Percentiles rank a stretch among this genome's conserved stretches.
Conservation (phyloP, 108 stramenopile species). For the Cylindrotheca closterium region DNA sequence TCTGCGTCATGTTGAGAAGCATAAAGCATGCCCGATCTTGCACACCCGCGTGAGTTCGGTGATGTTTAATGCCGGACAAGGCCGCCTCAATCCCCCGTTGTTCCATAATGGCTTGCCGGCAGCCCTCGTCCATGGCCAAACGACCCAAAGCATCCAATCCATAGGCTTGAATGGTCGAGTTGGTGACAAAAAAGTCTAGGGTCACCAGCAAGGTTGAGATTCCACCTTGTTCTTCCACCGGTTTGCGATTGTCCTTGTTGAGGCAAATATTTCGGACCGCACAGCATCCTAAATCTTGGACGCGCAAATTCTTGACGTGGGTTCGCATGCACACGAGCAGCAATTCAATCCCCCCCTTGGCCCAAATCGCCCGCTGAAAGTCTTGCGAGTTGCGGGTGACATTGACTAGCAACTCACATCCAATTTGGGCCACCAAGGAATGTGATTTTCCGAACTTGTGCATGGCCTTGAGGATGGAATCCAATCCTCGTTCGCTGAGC, state of each 20-base stretch:
- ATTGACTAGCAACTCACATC: slow-evolving; percentile 13
- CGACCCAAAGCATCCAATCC: slow-evolving; percentile 22
- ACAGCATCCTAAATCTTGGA: slow-evolving; percentile 18
- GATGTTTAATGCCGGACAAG: slow-evolving; percentile 18
- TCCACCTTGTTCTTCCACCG: slow-evolving; percentile 16
- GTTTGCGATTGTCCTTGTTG: slow-evolving; percentile 13
- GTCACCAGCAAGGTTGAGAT: slow-evolving; percentile 8
- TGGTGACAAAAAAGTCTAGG: slow-evolving; percentile 11
- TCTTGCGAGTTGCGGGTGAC: slow-evolving; percentile 16
- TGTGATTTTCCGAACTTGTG: slow-evolving; percentile 12
- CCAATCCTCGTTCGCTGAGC: slow-evolving; percentile 24
- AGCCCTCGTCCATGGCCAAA: slow-evolving; percentile 10
- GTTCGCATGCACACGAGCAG: slow-evolving; percentile 13
- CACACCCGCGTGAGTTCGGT: slow-evolving; percentile 23
- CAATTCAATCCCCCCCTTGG: slow-evolving; percentile 19
- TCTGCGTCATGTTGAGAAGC: slow-evolving; percentile 14
- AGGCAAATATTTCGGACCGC: slow-evolving; percentile 21
- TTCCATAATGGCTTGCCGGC: background rate
- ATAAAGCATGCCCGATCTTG: slow-evolving; percentile 26
- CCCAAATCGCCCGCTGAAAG: slow-evolving; percentile 21
- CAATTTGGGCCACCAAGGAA: background rate
- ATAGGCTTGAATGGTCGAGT: slow-evolving; percentile 25
- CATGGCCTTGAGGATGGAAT: slow-evolving; percentile 27
- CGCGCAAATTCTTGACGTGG: slow-evolving; percentile 15
- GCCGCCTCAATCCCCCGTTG: slow-evolving; percentile 9